phyloP scores from a whole-genome alignment of 2,329 filamentous ascomycete genomes.

The Macrophomina phaseolina region DNA sequence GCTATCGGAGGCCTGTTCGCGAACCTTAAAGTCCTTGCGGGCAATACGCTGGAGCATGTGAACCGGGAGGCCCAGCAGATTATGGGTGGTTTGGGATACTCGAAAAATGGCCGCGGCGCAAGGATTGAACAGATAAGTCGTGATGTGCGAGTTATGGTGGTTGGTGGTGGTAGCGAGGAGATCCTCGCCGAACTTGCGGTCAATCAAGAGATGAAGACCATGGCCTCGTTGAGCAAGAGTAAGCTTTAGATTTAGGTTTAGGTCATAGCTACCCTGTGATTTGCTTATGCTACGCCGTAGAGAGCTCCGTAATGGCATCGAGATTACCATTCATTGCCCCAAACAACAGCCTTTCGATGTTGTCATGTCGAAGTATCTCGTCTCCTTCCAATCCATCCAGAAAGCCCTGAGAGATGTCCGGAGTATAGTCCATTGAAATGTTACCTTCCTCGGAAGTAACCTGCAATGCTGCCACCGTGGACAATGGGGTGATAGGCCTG shows the following conservation, averaged over 20 bases:
- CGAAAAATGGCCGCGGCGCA: constrained; percentile 5
- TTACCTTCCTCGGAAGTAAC: too few relatives aligned
- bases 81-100: constrained; percentile 6
- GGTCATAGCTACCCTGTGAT: too few relatives aligned
- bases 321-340: neutral
- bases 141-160: neutral
- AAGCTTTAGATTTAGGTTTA: neutral
- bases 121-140: neutral
- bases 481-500: neutral
- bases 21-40: constrained; percentile 4
- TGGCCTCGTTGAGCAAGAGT: constrained; percentile 16
- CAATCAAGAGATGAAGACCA: constrained; percentile 38
- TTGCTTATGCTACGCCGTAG: too few relatives aligned
- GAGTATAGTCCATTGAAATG: too few relatives aligned
- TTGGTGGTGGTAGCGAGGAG: constrained; percentile 36
- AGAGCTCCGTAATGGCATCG: too few relatives aligned
- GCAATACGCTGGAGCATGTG: neutral
- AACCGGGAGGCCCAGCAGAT: constrained; percentile 11
- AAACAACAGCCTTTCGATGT: neutral
- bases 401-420: neutral
- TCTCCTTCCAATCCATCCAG: neutral
- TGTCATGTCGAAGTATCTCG: neutral
- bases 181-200: constrained; percentile 40
- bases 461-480: neutral
- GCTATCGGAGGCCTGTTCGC: neutral